Evolutionary conservation across 345 rosid species (phyloP).

Genomic region (Garcia nutans): DNA sequence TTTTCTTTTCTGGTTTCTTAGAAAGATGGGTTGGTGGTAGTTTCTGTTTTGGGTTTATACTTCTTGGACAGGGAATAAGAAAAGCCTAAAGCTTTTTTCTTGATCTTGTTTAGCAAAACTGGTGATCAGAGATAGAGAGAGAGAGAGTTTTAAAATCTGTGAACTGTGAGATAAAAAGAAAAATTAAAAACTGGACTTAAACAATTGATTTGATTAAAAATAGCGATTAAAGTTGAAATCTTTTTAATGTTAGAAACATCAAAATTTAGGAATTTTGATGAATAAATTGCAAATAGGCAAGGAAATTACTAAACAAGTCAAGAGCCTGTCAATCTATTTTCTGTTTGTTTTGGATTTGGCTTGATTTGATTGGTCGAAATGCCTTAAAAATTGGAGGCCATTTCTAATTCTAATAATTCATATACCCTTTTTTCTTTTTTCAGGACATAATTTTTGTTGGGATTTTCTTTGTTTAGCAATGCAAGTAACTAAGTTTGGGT

Average conservation of each 20-base stretch:
- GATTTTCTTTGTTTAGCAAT: slow-evolving; percentile 3
- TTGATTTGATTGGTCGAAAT: slow-evolving; percentile 25
- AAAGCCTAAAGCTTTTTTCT: slow-evolving; percentile 17
- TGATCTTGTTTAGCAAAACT: slow-evolving; percentile 16
- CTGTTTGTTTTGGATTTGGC: neutral
- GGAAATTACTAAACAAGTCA: neutral
- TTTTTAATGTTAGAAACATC: neutral
- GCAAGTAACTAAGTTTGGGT: neutral
- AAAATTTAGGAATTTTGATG: neutral
- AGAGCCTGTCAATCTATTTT: slow-evolving; percentile 5
- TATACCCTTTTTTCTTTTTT: neutral
- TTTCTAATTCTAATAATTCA: no score
- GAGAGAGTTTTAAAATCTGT: slow-evolving; percentile 16
- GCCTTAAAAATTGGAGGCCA: slow-evolving; percentile 14
- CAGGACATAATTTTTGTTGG: neutral
- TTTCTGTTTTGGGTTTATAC: slow-evolving; percentile 24
- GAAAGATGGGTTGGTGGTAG: slow-evolving; percentile 29
- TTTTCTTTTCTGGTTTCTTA: slow-evolving; percentile 50
- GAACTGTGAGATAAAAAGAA: slow-evolving; percentile 23
- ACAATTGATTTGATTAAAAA: slow-evolving; percentile 15
- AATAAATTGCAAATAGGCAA: neutral
- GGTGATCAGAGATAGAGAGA: neutral
- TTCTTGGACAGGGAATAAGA: slow-evolving; percentile 19
- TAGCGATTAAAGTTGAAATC: neutral
- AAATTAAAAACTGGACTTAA: neutral